These are phyloP conservation scores for Bolboschoenoplectus hybrid DNA, from an alignment of 202 grass and related monocot genomes.

Conservation along the genomic window DNA sequence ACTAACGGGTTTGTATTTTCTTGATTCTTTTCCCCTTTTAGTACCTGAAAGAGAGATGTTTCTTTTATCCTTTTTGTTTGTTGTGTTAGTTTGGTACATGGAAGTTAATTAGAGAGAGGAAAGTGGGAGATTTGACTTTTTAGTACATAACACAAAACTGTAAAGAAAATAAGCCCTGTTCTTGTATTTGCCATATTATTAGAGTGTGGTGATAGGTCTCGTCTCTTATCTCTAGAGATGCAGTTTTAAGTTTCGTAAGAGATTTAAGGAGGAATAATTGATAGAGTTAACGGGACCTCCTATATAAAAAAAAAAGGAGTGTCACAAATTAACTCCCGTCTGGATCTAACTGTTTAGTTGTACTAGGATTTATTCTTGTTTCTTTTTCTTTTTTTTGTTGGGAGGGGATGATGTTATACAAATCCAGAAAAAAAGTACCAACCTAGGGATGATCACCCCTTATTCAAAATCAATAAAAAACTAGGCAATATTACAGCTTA, in stretches of 20 bases:
- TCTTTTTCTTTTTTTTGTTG: not conserved
- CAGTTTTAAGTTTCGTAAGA: too few species aligned
- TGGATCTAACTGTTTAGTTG: not conserved
- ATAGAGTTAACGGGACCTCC: too few species aligned
- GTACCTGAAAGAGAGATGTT: not conserved
- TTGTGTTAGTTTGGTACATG: not conserved
- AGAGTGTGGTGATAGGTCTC: too few species aligned
- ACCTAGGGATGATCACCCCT: not conserved
- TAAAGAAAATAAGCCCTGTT: not conserved
- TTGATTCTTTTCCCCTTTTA: not conserved
- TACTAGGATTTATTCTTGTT: too few species aligned
- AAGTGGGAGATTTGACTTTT: not conserved
- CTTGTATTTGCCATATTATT: not conserved
- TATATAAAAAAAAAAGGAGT: too few species aligned
- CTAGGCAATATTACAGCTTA: not conserved
- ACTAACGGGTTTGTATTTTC: conserved; percentile 30
- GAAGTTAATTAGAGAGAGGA: not conserved
- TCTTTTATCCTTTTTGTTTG: not conserved
- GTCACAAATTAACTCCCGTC: not conserved
- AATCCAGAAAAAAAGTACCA: not conserved
- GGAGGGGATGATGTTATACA: not conserved
- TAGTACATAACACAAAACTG: not conserved
- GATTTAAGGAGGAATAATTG: too few species aligned
- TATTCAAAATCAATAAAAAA: not conserved
- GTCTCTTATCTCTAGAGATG: too few species aligned